These are phyloP conservation scores for Maudiozyma bulderi DNA, from an alignment of 805 yeast genomes.

Conservation along the genomic window DNA sequence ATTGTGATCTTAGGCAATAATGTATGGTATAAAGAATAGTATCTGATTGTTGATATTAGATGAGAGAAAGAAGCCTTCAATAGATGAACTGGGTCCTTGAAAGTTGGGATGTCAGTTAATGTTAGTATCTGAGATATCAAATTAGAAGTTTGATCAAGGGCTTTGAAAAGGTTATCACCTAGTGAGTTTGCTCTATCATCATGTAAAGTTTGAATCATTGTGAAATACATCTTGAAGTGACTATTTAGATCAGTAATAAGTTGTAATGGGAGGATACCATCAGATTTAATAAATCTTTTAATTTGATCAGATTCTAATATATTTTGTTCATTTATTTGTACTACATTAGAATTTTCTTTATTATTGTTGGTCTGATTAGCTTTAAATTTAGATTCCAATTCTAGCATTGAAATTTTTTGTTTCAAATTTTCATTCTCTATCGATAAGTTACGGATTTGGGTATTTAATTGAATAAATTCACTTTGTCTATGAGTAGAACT, in stretches of 20 bases:
- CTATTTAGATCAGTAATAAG: constrained; percentile 3
- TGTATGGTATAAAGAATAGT: constrained; percentile 53
- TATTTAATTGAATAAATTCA: constrained; percentile 16
- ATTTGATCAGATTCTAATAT: constrained; percentile 6
- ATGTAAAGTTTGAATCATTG: background rate
- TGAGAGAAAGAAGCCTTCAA: constrained; percentile 58
- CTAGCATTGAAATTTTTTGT: constrained; percentile 37
- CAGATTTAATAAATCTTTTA: constrained; percentile 6
- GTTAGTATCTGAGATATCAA: constrained; percentile 9
- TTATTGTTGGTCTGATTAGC: background rate
- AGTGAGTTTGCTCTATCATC: background rate
- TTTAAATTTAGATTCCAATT: constrained; percentile 29
- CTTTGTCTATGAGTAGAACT: constrained; percentile 11
- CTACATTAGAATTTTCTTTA: background rate
- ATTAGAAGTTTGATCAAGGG: constrained; percentile 12
- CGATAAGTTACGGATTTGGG: constrained; percentile 21
- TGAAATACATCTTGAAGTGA: background rate
- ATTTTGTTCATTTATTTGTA: background rate
- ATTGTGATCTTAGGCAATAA: constrained; percentile 60
- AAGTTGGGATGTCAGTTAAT: constrained; percentile 16
- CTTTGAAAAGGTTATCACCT: constrained; percentile 14
- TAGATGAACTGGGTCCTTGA: constrained; percentile 35
- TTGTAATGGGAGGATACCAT: constrained; percentile 14
- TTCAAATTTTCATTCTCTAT: constrained; percentile 30
- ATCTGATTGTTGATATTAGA: constrained; percentile 66